A percentile compares a stretch with the other conserved stretches of the same genome.
phyloP scores from a whole-genome alignment of 148 eudicot genomes.

The Bassia scoparia region DNA sequence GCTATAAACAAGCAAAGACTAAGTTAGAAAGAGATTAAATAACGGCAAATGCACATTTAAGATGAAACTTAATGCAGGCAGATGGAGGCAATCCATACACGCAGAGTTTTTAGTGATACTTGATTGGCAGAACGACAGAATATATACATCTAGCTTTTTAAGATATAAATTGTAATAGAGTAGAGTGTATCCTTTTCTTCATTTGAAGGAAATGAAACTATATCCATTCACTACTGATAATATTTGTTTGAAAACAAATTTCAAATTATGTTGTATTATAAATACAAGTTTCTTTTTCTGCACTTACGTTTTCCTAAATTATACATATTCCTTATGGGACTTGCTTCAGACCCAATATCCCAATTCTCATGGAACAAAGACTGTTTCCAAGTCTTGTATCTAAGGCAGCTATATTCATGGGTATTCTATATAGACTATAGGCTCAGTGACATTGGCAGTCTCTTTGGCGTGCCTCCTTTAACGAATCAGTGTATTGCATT shows the following conservation, averaged over 20 bases:
- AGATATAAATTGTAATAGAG: too few relatives aligned
- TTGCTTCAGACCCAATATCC: neutral
- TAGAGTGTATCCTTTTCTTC: too few relatives aligned
- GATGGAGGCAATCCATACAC: neutral
- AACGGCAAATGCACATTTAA: neutral
- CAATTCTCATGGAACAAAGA: neutral
- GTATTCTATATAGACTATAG: neutral
- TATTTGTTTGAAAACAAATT: too few relatives aligned
- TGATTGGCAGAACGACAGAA: neutral
- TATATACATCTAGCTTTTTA: neutral
- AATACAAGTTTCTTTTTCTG: neutral
- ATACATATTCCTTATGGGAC: neutral
- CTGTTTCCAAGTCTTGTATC: neutral
- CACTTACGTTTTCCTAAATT: neutral
- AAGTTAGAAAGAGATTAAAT: slow-evolving; percentile 4
- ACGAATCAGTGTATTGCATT: too few relatives aligned
- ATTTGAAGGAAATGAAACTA: too few relatives aligned
- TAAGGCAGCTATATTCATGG: neutral
- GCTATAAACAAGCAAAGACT: slow-evolving; percentile 24
- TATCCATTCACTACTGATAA: too few relatives aligned
- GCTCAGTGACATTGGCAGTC: too few relatives aligned
- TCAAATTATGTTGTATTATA: too few relatives aligned
- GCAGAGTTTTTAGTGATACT: neutral
- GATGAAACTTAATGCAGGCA: neutral
- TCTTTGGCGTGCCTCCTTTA: too few relatives aligned